Percentiles rank a stretch among this genome's conserved stretches.
Conservation (phyloP, 1,284 basidiomycete genomes). For the Cerioporus squamosus region DNA sequence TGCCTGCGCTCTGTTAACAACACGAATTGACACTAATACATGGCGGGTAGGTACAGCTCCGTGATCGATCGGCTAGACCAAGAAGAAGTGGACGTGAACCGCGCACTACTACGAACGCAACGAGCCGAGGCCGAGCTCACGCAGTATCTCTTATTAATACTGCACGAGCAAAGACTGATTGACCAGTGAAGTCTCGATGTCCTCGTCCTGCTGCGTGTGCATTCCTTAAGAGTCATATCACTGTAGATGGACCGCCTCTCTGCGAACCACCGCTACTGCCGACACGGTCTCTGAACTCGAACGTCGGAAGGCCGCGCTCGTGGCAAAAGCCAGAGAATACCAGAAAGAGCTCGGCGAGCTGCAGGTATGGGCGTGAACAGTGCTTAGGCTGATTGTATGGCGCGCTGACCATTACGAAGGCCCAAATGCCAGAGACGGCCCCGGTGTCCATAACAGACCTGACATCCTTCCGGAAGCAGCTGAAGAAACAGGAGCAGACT, state of each 20-base stretch:
- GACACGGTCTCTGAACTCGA: constrained; percentile 39
- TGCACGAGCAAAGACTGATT: constrained; percentile 41
- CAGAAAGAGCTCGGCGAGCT: constrained; percentile 42
- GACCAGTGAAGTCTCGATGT: constrained; percentile 36
- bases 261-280: constrained; percentile 32
- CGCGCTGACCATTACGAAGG: constrained; percentile 26
- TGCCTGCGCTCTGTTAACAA: neutral
- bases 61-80: constrained; percentile 40
- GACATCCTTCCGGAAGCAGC: constrained; percentile 40
- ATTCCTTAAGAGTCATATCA: neutral
- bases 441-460: constrained; percentile 43
- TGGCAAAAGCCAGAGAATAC: constrained; percentile 50
- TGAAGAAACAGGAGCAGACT: constrained; percentile 39
- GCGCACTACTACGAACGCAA: constrained; percentile 37
- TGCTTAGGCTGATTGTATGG: neutral
- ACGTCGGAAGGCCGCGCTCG: constrained; percentile 41
- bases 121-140: constrained; percentile 43
- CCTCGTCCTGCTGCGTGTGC: neutral
- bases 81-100: constrained; percentile 35
- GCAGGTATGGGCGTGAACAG: neutral
- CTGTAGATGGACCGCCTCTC: constrained; percentile 42
- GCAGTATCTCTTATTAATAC: constrained; percentile 35
- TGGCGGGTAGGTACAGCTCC: constrained; percentile 39
- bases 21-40: neutral
- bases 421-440: constrained; percentile 36